phyloP scores from a whole-genome alignment of 257 asterid species.

The Fraxinus pennsylvanica region DNA sequence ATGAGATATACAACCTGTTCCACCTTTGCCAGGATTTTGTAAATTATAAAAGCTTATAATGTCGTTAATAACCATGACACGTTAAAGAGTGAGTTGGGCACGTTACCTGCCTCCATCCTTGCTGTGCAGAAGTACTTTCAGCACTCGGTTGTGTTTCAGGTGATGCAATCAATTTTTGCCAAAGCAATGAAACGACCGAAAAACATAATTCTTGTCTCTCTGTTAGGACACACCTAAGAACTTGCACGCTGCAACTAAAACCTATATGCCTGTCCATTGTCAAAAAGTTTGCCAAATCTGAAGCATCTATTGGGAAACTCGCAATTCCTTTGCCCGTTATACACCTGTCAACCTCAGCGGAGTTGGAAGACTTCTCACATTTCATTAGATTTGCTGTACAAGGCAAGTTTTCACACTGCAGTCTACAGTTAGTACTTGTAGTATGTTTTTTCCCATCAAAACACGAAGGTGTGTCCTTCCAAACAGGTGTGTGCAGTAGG shows the following conservation, averaged over 20 bases:
- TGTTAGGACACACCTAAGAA: constrained; percentile 74
- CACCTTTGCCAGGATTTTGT: neutral
- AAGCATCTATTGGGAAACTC: constrained; percentile 75
- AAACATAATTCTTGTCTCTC: constrained; percentile 92
- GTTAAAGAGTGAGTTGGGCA: neutral
- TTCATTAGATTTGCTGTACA: constrained; percentile 40
- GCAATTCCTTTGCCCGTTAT: constrained; percentile 57
- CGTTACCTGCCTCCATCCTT: constrained; percentile 99
- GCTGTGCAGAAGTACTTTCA: constrained; percentile 97
- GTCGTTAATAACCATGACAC: neutral
- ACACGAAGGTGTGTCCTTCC: constrained; percentile 47
- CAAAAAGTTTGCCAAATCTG: constrained; percentile 91
- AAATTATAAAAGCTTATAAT: neutral
- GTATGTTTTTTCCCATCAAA: constrained; percentile 57
- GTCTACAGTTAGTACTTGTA: constrained; percentile 50
- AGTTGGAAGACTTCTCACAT: constrained; percentile 36
- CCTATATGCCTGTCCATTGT: constrained; percentile 92
- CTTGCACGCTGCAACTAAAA: constrained; percentile 74
- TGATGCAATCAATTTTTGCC: constrained; percentile 95
- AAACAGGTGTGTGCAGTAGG: constrained; percentile 56
- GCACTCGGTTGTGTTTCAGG: constrained; percentile 93
- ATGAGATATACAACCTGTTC: neutral
- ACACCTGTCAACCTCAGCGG: constrained; percentile 43
- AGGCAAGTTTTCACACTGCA: constrained; percentile 41
- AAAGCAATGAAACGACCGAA: constrained; percentile 94